phyloP scores from a whole-genome alignment of 2,329 filamentous ascomycete species.

The Diaporthe longicolla region DNA sequence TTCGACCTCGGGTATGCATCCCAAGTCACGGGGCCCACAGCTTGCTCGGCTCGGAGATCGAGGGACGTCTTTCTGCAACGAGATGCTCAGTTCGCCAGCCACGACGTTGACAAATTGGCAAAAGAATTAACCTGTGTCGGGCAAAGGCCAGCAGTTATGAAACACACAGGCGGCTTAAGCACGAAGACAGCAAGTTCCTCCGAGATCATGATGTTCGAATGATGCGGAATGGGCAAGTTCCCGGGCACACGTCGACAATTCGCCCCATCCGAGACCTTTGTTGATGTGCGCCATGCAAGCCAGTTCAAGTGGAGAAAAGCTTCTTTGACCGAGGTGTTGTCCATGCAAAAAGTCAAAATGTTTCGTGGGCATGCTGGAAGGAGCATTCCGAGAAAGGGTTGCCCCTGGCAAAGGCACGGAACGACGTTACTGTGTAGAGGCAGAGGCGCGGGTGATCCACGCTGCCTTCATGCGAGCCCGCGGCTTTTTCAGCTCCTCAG shows the following conservation, averaged over 20 bases:
- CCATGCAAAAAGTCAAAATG: slow-evolving; percentile 36
- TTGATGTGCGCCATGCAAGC: slow-evolving; percentile 6
- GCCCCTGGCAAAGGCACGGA: slow-evolving; percentile 35
- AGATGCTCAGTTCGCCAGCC: slow-evolving; percentile 20
- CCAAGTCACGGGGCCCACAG: not conserved
- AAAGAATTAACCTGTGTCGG: slow-evolving; percentile 6
- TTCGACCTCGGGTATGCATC: not conserved
- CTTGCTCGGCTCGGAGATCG: slow-evolving; percentile 9
- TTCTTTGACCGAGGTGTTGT: slow-evolving; percentile 28
- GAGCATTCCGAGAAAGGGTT: slow-evolving; percentile 35
- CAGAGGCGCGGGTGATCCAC: slow-evolving; percentile 39
- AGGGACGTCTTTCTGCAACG: not conserved
- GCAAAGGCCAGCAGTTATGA: slow-evolving; percentile 20
- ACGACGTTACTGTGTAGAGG: slow-evolving; percentile 13
- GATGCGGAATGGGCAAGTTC: not conserved
- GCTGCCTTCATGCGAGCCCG: slow-evolving; percentile 34
- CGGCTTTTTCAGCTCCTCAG: slow-evolving; percentile 42
- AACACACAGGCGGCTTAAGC: slow-evolving; percentile 22
- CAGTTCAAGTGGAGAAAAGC: slow-evolving; percentile 30
- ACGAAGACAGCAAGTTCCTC: slow-evolving; percentile 15
- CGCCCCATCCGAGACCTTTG: slow-evolving; percentile 26
- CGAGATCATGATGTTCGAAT: slow-evolving; percentile 24
- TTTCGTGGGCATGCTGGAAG: slow-evolving; percentile 33
- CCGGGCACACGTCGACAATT: slow-evolving; percentile 36
- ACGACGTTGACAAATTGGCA: slow-evolving; percentile 36